Evolutionary conservation across 2,329 filamentous ascomycete genomes (phyloP), one percentile per base, ranked within the genome.

Genomic region (Botrytis byssoidea): DNA sequence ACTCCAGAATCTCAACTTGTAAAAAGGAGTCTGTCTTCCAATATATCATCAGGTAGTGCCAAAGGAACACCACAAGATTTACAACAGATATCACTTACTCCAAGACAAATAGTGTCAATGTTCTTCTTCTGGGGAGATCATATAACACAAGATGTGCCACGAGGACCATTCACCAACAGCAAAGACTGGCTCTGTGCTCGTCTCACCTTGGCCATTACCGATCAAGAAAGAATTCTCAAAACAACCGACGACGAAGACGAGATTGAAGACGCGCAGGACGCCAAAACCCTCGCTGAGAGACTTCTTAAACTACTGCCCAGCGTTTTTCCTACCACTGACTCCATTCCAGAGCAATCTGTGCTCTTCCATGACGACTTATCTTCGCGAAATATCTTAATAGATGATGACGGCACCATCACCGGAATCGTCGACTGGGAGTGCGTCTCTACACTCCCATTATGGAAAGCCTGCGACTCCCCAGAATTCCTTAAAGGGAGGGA

Each of bases 381-480:
- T 0, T 74, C 80, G 12, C 74, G 79, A 2, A 85, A 86, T 72
- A 83, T 86, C 14, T 75, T 85, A 40, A 81, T 85, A 1, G 79
- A 85, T 70, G 77, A 82, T 0, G 44, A 80, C 7, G 82, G 82
- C 0, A 73, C 74, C 0, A 75, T 85, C 9, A 83, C 82, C 1
- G 84, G 76, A 7, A 67, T 86, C 0, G 66, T 85, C 5, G 84
- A 85, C 75, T 86, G 84, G 83, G 83, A 86, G 73, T 85, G 82
- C 64, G 81, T 84, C 20, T 84, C 82, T 0, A 76, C 82, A 1
- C 42, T 84, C 72, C 84, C 83, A 7, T 22, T 81, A 20, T 86
- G 83, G 84, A 75, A 78, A 63, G 76, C 80, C 4, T 80, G 79
- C 18, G 70, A 78, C 35, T 64, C 80, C 44, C 83, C 84, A 40